Conservation (phyloP, 2,329 filamentous ascomycete genomes). For the Pyrenochaeta sp. region DNA sequence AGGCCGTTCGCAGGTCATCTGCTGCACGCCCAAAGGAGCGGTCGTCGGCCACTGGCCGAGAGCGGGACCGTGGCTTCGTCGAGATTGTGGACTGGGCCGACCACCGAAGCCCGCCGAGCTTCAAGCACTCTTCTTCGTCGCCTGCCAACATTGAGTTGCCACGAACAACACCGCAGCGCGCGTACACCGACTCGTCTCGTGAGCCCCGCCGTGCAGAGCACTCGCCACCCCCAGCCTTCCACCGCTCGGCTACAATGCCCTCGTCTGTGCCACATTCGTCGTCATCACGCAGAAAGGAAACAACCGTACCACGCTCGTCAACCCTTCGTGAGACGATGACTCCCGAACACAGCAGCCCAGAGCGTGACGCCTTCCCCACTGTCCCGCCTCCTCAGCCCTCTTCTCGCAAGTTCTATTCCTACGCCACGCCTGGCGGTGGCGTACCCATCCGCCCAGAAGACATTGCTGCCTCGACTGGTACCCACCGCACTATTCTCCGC, state of each 20-base stretch:
- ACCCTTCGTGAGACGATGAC: slow-evolving; percentile 42
- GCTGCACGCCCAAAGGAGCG: slow-evolving; percentile 43
- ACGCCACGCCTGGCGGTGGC: slow-evolving; percentile 32
- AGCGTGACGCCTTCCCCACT: slow-evolving; percentile 30
- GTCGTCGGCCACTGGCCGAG: slow-evolving; percentile 30
- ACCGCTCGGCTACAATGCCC: slow-evolving; percentile 56
- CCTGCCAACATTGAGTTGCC: slow-evolving; percentile 44
- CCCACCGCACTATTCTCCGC: slow-evolving; percentile 42
- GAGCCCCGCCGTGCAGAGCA: slow-evolving; percentile 40
- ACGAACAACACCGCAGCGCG: slow-evolving; percentile 36
- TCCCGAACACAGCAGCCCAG: slow-evolving; percentile 34
- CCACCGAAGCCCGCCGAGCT: slow-evolving; percentile 37
- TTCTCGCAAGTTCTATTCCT: slow-evolving; percentile 38
- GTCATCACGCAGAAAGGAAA: slow-evolving; percentile 39
- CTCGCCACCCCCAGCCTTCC: slow-evolving; percentile 46
- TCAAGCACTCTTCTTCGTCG: slow-evolving; percentile 51
- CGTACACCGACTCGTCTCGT: slow-evolving; percentile 36
- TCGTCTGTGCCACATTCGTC: slow-evolving; percentile 7
- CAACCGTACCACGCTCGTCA: slow-evolving; percentile 32
- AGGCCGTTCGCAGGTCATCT: slow-evolving; percentile 44
- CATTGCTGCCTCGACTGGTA: slow-evolving; percentile 23
- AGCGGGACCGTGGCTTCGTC: slow-evolving; percentile 37
- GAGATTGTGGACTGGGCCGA: slow-evolving; percentile 47
- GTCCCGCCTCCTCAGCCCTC: slow-evolving; percentile 30
- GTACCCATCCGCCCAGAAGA: slow-evolving; percentile 34